phyloP scores from a whole-genome alignment of 441 rosid genomes.

The Lepidium campestre region DNA sequence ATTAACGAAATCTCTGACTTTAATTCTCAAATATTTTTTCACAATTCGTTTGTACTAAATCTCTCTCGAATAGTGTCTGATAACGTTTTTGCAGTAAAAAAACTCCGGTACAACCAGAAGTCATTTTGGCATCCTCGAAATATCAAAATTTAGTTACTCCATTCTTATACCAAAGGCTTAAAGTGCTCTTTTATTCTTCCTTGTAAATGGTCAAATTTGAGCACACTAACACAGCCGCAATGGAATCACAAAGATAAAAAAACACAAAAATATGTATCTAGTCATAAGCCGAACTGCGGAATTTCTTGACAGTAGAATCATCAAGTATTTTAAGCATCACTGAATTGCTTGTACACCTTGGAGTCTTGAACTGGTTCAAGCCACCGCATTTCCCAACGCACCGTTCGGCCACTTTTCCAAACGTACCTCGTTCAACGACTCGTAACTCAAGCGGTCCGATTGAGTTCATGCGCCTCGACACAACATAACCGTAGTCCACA shows the following conservation, averaged over 20 bases:
- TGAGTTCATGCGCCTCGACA: conserved; percentile 60
- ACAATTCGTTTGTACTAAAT: too few species aligned
- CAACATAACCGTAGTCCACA: conserved; percentile 75
- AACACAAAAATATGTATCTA: conserved; percentile 11
- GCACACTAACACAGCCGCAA: conserved; percentile 3
- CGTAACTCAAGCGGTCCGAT: conserved; percentile 81
- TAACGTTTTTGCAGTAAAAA: too few species aligned
- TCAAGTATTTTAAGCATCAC: conserved; percentile 56
- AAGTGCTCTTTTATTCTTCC: neutral
- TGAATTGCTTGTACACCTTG: conserved; percentile 70
- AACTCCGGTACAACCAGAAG: too few species aligned
- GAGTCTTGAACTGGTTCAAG: conserved; percentile 83
- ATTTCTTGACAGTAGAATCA: conserved; percentile 49
- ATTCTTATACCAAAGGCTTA: neutral
- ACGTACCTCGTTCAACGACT: conserved; percentile 64
- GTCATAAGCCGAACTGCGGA: conserved; percentile 56
- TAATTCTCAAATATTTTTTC: too few species aligned
- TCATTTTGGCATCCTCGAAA: neutral
- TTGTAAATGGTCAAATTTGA: neutral
- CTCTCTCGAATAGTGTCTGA: too few species aligned
- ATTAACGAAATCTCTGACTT: too few species aligned
- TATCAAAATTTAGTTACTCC: neutral
- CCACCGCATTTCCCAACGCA: conserved; percentile 68
- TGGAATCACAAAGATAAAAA: conserved; percentile 5
- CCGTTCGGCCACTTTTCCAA: conserved; percentile 61